Percentiles rank a stretch among this genome's conserved stretches.
These are phyloP conservation scores for Dichotomopilus funicola DNA, from an alignment of 2,329 filamentous ascomycete genomes.

Conservation along the genomic window DNA sequence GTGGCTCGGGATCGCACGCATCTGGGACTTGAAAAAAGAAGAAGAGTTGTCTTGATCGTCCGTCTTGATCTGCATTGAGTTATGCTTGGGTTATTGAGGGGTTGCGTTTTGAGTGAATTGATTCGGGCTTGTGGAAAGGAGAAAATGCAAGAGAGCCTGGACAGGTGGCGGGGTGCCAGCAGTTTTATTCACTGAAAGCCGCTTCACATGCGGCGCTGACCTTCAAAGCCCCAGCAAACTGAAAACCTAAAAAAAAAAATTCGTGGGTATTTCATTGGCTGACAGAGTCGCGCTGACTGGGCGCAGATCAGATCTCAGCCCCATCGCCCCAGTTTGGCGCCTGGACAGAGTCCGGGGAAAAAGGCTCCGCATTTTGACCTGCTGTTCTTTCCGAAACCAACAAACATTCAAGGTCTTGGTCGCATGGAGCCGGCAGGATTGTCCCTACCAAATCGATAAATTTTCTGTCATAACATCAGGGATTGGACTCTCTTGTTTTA, in stretches of 20 bases:
- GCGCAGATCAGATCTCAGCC: slow-evolving; percentile 14
- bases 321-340: slow-evolving; percentile 11
- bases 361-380: too few relatives aligned
- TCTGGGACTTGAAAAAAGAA: slow-evolving; percentile 51
- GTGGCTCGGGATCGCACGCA: slow-evolving; percentile 45
- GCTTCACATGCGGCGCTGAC: slow-evolving; percentile 3
- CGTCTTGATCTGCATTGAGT: slow-evolving; percentile 51
- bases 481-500: too few relatives aligned
- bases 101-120: not conserved
- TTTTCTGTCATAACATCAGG: too few relatives aligned
- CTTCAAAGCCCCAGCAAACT: not conserved
- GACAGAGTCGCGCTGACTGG: not conserved
- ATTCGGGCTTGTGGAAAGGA: not conserved
- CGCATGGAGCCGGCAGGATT: too few relatives aligned
- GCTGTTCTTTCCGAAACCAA: too few relatives aligned
- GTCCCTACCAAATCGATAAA: too few relatives aligned
- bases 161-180: not conserved
- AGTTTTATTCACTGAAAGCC: not conserved
- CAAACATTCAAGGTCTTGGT: too few relatives aligned
- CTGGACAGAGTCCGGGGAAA: not conserved
- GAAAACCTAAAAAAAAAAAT: slow-evolving; percentile 7
- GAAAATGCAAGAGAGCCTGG: slow-evolving; percentile 5
- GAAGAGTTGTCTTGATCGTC: slow-evolving; percentile 37
- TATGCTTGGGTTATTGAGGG: not conserved
- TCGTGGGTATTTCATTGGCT: slow-evolving; percentile 7